Conservation (phyloP, 2,329 filamentous ascomycete genomes). For the Truncatella angustata region DNA sequence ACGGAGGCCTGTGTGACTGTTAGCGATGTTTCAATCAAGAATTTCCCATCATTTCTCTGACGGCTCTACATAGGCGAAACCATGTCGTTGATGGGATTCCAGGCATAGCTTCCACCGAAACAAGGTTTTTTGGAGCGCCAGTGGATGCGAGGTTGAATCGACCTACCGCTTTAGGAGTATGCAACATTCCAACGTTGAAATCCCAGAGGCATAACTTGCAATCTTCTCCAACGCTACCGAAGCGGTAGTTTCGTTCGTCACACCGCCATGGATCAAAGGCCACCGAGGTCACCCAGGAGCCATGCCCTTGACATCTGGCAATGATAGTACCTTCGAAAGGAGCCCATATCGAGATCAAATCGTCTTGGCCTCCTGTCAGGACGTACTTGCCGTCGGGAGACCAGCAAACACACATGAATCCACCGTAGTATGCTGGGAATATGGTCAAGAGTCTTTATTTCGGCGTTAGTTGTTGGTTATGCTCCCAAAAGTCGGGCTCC, state of each 20-base stretch:
- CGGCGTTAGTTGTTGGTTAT: not conserved
- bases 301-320: conserved; percentile 89
- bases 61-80: too few species aligned
- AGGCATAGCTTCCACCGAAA: too few species aligned
- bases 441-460: conserved; percentile 71
- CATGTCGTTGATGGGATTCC: too few species aligned
- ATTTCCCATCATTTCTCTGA: too few species aligned
- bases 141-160: not conserved
- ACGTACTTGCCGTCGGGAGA: conserved; percentile 96
- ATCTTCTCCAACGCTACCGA: conserved; percentile 94
- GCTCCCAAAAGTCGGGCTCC: not conserved
- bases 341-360: conserved; percentile 94
- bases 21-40: too few species aligned
- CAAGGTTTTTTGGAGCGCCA: too few species aligned
- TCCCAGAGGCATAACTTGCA: conserved; percentile 91
- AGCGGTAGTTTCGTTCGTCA: conserved; percentile 91
- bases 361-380: conserved; percentile 91
- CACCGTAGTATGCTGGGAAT: conserved; percentile 90
- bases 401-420: conserved; percentile 92
- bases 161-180: conserved; percentile 80
- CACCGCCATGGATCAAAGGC: conserved; percentile 97
- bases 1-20: conserved; percentile 43
- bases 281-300: conserved; percentile 91
- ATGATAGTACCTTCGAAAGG: conserved; percentile 80
- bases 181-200: conserved; percentile 95